Conservation (phyloP, 768 basidiomycete species). For the Thelephora ganbajun region DNA sequence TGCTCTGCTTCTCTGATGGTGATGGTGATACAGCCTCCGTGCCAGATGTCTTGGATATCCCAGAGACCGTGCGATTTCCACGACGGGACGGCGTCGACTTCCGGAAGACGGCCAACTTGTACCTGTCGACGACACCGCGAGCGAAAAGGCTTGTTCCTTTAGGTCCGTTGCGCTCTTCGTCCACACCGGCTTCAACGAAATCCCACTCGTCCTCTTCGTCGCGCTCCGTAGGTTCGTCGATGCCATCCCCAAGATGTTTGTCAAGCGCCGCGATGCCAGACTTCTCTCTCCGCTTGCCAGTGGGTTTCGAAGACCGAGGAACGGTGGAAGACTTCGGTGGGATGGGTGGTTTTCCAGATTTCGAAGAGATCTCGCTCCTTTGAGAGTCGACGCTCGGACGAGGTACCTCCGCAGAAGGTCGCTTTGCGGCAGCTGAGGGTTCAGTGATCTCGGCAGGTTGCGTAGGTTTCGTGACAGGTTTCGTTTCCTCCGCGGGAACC, state of each 20-base stretch:
- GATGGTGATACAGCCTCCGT: slow-evolving; percentile 26
- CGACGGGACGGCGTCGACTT: slow-evolving; percentile 54
- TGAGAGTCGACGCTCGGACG: background rate
- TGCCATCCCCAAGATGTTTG: slow-evolving; percentile 45
- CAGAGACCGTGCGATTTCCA: slow-evolving; percentile 36
- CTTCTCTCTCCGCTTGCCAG: slow-evolving; percentile 53
- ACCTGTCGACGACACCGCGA: slow-evolving; percentile 84
- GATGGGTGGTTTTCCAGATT: slow-evolving; percentile 9
- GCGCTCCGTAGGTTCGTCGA: slow-evolving; percentile 26
- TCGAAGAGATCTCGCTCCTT: slow-evolving; percentile 7
- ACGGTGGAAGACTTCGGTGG: slow-evolving; percentile 6
- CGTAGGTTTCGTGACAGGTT: slow-evolving; percentile 6
- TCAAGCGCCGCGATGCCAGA: slow-evolving; percentile 76
- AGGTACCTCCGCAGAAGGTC: background rate
- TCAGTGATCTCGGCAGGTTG: slow-evolving; percentile 10
- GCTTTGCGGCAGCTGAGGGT: slow-evolving; percentile 2
- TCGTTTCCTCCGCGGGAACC: slow-evolving; percentile 3
- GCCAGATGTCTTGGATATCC: slow-evolving; percentile 42
- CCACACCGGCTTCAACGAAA: slow-evolving; percentile 59
- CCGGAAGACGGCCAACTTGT: slow-evolving; percentile 73
- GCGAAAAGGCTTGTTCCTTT: slow-evolving; percentile 76
- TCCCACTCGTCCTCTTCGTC: slow-evolving; percentile 67
- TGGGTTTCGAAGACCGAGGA: slow-evolving; percentile 6
- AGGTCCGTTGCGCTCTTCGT: slow-evolving; percentile 73
- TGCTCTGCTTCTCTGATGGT: slow-evolving; percentile 39